Conservation (phyloP, 805 yeast species). For the Nakazawaea ernobii region DNA sequence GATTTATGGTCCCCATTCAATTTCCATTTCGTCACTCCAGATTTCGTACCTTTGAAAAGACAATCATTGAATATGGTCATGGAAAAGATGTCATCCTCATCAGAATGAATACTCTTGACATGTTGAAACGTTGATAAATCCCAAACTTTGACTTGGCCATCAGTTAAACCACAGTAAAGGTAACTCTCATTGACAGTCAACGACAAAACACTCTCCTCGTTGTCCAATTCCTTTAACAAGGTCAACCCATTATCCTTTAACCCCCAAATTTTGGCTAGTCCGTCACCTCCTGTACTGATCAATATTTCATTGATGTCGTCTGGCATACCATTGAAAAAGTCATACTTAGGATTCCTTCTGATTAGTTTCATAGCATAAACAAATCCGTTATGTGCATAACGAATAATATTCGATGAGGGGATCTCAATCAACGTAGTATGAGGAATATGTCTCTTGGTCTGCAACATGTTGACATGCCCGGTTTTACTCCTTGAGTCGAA, state of each 20-base stretch:
- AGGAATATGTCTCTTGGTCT: neutral
- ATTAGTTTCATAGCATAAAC: constrained; percentile 60
- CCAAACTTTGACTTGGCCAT: constrained; percentile 77
- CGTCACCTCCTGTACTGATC: constrained; percentile 88
- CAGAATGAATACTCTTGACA: constrained; percentile 36
- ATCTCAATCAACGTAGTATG: constrained; percentile 52
- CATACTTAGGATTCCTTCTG: constrained; percentile 14
- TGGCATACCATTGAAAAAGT: constrained; percentile 16
- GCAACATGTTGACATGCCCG: constrained; percentile 31
- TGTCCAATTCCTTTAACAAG: constrained; percentile 40
- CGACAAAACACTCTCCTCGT: constrained; percentile 68
- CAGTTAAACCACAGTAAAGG: constrained; percentile 75
- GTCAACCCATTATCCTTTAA: constrained; percentile 21
- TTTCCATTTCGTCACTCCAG: constrained; percentile 46
- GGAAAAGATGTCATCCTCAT: constrained; percentile 51
- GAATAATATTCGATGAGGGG: constrained; percentile 56
- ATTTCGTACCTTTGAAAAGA: constrained; percentile 56
- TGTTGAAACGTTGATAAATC: constrained; percentile 79
- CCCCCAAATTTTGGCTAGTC: constrained; percentile 77
- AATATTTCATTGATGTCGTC: constrained; percentile 32
- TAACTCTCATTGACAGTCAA: constrained; percentile 60
- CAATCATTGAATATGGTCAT: constrained; percentile 50
- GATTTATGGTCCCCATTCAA: constrained; percentile 37
- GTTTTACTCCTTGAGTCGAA: constrained; percentile 90
- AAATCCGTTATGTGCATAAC: constrained; percentile 90